Conservation (phyloP, 108 stramenopile genomes). For the Skeletonema costatum region DNA sequence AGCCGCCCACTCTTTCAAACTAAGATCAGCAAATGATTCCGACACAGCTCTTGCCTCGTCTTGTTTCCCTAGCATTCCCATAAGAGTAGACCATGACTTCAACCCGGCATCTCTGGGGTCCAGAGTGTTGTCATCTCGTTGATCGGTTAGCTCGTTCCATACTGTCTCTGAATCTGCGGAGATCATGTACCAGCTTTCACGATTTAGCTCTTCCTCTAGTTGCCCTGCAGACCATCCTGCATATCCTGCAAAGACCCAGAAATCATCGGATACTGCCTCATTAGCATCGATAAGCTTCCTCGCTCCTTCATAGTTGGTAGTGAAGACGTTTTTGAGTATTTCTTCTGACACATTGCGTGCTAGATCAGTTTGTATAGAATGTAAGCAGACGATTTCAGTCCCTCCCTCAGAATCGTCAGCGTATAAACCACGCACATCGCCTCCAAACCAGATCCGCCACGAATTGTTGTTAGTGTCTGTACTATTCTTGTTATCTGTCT, state of each 20-base stretch:
- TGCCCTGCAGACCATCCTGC: conserved; percentile 62
- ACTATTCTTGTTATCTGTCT: conserved; percentile 4
- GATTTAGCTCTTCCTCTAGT: conserved; percentile 51
- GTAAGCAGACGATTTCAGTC: conserved; percentile 51
- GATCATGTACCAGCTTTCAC: conserved; percentile 57
- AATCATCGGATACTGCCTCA: conserved; percentile 29
- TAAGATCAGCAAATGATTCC: conserved; percentile 56
- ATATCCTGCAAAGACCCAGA: conserved; percentile 57
- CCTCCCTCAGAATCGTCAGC: conserved; percentile 10
- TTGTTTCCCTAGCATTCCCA: conserved; percentile 37
- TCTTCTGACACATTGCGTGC: conserved; percentile 44
- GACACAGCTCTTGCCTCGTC: conserved; percentile 3
- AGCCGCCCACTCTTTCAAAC: conserved; percentile 65
- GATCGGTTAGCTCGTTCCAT: conserved; percentile 25
- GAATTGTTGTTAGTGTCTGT: neutral
- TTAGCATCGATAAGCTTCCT: conserved; percentile 38
- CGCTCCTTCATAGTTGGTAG: conserved; percentile 52
- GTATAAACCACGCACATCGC: conserved; percentile 49
- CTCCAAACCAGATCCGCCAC: conserved; percentile 63
- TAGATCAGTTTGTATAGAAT: conserved; percentile 32
- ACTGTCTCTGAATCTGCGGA: conserved; percentile 42
- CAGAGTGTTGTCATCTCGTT: conserved; percentile 13
- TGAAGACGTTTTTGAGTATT: conserved; percentile 42
- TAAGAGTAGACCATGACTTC: conserved; percentile 51
- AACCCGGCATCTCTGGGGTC: conserved; percentile 59